Base-by-base conservation (phyloP, 1,139 yeast species). In the Geotrichum australiense region DNA sequence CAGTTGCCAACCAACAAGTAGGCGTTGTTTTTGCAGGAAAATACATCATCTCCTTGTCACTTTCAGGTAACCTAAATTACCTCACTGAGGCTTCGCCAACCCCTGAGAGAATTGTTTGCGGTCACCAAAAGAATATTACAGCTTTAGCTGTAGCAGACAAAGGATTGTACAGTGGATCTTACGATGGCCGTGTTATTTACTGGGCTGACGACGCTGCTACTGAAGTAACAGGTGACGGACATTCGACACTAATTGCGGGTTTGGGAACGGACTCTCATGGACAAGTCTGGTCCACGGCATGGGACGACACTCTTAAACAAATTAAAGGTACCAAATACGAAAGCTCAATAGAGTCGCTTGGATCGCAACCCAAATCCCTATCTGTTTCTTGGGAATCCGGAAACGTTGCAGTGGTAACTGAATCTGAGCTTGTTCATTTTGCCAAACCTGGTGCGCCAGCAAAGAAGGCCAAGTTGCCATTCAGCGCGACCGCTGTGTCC, bases 51-150 rank as follows among this genome's bases (percentile, higher is more conserved):
- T 79, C 94, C 0, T 67, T 89, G 43, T 75, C 94, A 0, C 69
- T 75, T 47, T 72, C 75, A 49, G 98, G 98, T 12, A 72, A 78
- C 49, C 64, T 91, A 53, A 77, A 78, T 59, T 74, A 72, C 53
- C 78, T 81, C 55, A 54, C 59, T n/a, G 63, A 59, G 27, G 64
- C 60, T 12, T 52, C 66, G 3, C 54, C 56, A 1, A 50, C 57
- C 2, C 75, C 81, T 1, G 63, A 66, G 1, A 63, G 63, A 44
- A 64, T 69, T 0, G 61, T 87, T 15, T 58, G 65, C 41, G 96
- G 97, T 15, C 97, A 91, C 56, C 96, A 87, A 60, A 77, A 78
- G 53, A 72, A 87, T 15, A 73, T 91, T 44, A 84, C 96, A 1
- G 69, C 82, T 0, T 57, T 78, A 29, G 50, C 54, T 10, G 56